phyloP scores from a whole-genome alignment of 1,139 yeast species.

The Yamadazyma membranifaciens region DNA sequence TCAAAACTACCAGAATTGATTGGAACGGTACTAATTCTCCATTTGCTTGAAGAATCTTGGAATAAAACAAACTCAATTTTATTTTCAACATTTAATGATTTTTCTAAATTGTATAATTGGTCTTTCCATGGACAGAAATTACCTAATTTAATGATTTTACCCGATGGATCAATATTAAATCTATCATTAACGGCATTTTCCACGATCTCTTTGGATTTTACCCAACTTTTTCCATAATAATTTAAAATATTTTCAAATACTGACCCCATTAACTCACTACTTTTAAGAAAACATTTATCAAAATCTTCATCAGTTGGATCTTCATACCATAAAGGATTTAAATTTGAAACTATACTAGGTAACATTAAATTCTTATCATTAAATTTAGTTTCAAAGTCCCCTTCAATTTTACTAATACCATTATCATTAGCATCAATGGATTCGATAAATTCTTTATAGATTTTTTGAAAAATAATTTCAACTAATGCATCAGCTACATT shows the following conservation, averaged over 20 bases:
- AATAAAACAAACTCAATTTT: slow-evolving; percentile 75
- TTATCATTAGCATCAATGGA: slow-evolving; percentile 96
- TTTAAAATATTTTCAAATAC: slow-evolving; percentile 68
- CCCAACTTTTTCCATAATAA: slow-evolving; percentile 82
- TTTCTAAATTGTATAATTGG: slow-evolving; percentile 74
- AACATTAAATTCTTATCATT: slow-evolving; percentile 55
- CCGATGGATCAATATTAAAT: slow-evolving; percentile 55
- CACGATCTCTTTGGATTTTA: slow-evolving; percentile 84
- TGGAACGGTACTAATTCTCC: slow-evolving; percentile 94
- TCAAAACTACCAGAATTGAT: slow-evolving; percentile 71
- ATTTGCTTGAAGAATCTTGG: slow-evolving; percentile 65
- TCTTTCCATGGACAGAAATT: slow-evolving; percentile 94
- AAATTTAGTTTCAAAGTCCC: slow-evolving; percentile 25
- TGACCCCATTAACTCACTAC: slow-evolving; percentile 79
- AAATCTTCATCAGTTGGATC: slow-evolving; percentile 62
- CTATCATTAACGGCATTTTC: slow-evolving; percentile 62
- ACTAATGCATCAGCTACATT: slow-evolving; percentile 38
- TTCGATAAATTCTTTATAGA: slow-evolving; percentile 84
- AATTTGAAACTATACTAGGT: slow-evolving; percentile 70
- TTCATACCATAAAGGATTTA: slow-evolving; percentile 86
- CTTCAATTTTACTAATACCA: slow-evolving; percentile 75
- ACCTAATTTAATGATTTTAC: slow-evolving; percentile 69
- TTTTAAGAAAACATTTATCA: slow-evolving; percentile 65
- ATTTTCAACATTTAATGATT: slow-evolving; percentile 17
- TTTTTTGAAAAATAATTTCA: slow-evolving; percentile 65